Evolutionary conservation across 805 yeast genomes (phyloP).

Genomic region (Kazachstania bromeliacearum): DNA sequence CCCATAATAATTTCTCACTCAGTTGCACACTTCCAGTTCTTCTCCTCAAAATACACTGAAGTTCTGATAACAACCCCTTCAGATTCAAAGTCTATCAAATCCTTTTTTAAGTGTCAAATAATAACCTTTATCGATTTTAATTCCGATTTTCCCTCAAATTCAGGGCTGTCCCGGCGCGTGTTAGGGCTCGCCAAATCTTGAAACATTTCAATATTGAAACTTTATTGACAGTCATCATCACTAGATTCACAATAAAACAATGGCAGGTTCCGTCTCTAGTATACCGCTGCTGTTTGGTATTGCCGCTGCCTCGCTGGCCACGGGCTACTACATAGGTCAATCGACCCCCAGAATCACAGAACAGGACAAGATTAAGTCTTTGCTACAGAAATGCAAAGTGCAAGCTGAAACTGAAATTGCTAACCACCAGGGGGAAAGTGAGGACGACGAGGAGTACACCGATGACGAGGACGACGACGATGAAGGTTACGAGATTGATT

Average conservation of each 20-base stretch:
- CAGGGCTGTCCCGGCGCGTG: too few species aligned
- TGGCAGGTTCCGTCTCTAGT: conserved; percentile 2
- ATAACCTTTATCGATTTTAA: too few species aligned
- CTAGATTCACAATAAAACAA: too few species aligned
- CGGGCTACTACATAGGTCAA: conserved; percentile 25
- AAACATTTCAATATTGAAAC: too few species aligned
- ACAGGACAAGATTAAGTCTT: conserved; percentile 11
- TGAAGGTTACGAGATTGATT: conserved; percentile 50
- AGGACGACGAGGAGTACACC: conserved; percentile 24
- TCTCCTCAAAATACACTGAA: too few species aligned
- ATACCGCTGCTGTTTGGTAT: conserved; percentile 16
- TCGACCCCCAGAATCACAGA: conserved; percentile 10
- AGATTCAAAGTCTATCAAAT: background rate
- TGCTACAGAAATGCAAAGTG: conserved; percentile 11
- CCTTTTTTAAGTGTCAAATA: too few species aligned
- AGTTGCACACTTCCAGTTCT: background rate
- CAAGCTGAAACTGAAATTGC: conserved; percentile 9
- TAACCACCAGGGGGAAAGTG: too few species aligned
- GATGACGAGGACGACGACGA: conserved; percentile 40
- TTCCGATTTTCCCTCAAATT: too few species aligned
- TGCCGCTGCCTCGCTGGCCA: conserved; percentile 24
- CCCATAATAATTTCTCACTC: conserved; percentile 67
- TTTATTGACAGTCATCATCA: too few species aligned
- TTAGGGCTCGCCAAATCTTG: too few species aligned
- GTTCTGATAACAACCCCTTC: background rate